Evolutionary conservation across 768 basidiomycete species (phyloP).

Genomic region (Lentinula guzmanii): DNA sequence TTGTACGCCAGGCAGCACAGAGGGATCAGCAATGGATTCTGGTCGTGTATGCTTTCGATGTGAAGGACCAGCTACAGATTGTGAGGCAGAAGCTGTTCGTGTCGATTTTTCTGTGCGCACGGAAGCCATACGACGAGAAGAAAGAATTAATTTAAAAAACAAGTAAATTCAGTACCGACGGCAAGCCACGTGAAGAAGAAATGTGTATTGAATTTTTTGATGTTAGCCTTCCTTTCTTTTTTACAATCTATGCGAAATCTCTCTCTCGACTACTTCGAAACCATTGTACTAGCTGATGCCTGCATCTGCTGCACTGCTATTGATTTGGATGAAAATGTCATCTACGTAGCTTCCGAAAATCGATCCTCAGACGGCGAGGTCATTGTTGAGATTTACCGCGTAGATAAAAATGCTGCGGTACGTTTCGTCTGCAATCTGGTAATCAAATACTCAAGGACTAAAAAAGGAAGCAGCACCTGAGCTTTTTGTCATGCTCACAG

Average conservation of each 20-base stretch:
- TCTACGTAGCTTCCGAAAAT: slow-evolving; percentile 55
- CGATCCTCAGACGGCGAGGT: slow-evolving; percentile 41
- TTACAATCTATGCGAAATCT: slow-evolving; percentile 42
- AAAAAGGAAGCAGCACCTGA: slow-evolving; percentile 13
- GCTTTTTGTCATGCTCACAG: slow-evolving; percentile 30
- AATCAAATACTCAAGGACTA: background rate
- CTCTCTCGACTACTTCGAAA: slow-evolving; percentile 29
- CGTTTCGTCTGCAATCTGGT: background rate
- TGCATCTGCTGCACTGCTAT: slow-evolving; percentile 43
- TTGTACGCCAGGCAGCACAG: slow-evolving; percentile 59
- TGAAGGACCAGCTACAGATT: slow-evolving; percentile 13
- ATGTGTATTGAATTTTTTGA: background rate
- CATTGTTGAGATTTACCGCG: slow-evolving; percentile 54
- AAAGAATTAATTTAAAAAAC: background rate
- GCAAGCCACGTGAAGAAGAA: background rate
- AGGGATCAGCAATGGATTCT: slow-evolving; percentile 21
- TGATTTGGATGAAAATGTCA: slow-evolving; percentile 57
- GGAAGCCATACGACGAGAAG: slow-evolving; percentile 12
- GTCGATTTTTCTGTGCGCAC: slow-evolving; percentile 8
- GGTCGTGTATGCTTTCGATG: slow-evolving; percentile 19
- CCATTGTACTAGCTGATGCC: slow-evolving; percentile 18
- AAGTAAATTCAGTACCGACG: background rate
- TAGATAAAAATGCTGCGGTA: slow-evolving; percentile 15
- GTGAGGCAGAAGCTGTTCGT: slow-evolving; percentile 4
- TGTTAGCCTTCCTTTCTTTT: background rate